phyloP scores from a whole-genome alignment of 371 early-diverging fungal genomes.

The Rhizopus arrhizus region DNA sequence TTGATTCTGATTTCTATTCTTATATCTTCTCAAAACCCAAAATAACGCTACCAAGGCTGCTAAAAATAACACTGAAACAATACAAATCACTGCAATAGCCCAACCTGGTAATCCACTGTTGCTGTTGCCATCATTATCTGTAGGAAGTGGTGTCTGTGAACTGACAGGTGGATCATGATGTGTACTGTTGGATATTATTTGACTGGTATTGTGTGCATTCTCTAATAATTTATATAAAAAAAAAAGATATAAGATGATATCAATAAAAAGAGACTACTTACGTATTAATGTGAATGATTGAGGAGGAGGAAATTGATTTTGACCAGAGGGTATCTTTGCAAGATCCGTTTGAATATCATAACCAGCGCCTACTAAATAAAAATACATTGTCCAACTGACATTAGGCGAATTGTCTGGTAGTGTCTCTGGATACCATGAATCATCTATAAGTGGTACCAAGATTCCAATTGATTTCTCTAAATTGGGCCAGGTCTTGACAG shows the following conservation, averaged over 20 bases:
- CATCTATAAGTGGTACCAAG: slow-evolving; percentile 34
- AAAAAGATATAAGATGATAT: slow-evolving; percentile 7
- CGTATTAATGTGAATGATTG: slow-evolving; percentile 40
- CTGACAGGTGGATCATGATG: too few species aligned
- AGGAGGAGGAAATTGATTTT: slow-evolving; percentile 36
- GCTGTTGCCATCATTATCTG: slow-evolving; percentile 1
- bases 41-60: slow-evolving; percentile 28
- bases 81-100: slow-evolving; percentile 51
- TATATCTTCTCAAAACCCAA: slow-evolving; percentile 31
- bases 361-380: slow-evolving; percentile 32
- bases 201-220: slow-evolving; percentile 30
- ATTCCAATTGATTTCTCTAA: slow-evolving; percentile 27
- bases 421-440: slow-evolving; percentile 37
- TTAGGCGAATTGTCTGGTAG: slow-evolving; percentile 28
- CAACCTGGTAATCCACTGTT: slow-evolving; percentile 24
- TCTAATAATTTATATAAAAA: too few species aligned
- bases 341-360: slow-evolving; percentile 34
- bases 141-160: too few species aligned
- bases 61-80: slow-evolving; percentile 33
- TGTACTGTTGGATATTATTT: slow-evolving; percentile 5
- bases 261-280: slow-evolving; percentile 13
- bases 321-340: slow-evolving; percentile 27
- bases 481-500: slow-evolving; percentile 31
- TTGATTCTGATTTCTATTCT: slow-evolving; percentile 17
- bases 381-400: slow-evolving; percentile 33